These are phyloP conservation scores for Psilocybe sp. DNA, from an alignment of 768 basidiomycete species.

Conservation along the genomic window DNA sequence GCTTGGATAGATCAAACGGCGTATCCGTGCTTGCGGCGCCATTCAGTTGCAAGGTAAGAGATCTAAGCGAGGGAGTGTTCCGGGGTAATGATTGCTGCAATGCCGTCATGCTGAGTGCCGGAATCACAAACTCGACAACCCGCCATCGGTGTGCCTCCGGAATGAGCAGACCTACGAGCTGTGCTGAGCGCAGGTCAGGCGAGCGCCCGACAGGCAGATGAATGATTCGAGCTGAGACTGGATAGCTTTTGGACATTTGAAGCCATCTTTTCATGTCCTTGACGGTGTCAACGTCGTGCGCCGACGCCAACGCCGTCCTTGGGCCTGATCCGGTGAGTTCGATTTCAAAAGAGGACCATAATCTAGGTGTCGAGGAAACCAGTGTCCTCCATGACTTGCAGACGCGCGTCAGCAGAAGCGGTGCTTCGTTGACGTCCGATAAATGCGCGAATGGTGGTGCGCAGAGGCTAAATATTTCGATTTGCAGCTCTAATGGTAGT, in stretches of 20 bases:
- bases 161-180: constrained; percentile 27
- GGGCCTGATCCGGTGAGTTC: constrained; percentile 20
- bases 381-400: constrained; percentile 41
- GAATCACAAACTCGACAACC: constrained; percentile 31
- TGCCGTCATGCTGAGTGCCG: constrained; percentile 22
- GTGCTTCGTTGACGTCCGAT: constrained; percentile 25
- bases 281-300: constrained; percentile 17
- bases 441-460: constrained; percentile 31
- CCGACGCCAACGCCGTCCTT: constrained; percentile 1
- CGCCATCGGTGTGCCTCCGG: constrained; percentile 35
- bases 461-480: constrained; percentile 43
- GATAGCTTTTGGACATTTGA: constrained; percentile 29
- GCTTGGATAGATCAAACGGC: constrained; percentile 20
- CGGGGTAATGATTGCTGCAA: constrained; percentile 20
- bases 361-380: constrained; percentile 33
- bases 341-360: constrained; percentile 47
- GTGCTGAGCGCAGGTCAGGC: constrained; percentile 20
- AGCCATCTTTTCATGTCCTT: constrained; percentile 32
- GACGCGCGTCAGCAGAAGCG: constrained; percentile 37
- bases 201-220: constrained; percentile 19
- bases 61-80: constrained; percentile 26
- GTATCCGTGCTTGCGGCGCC: constrained; percentile 18
- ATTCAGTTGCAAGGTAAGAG: constrained; percentile 28
- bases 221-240: constrained; percentile 29
- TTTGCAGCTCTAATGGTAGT: constrained; percentile 43